Evolutionary conservation across 352 stramenopile genomes (phyloP).

Genomic region (Thalassiosira sp.): DNA sequence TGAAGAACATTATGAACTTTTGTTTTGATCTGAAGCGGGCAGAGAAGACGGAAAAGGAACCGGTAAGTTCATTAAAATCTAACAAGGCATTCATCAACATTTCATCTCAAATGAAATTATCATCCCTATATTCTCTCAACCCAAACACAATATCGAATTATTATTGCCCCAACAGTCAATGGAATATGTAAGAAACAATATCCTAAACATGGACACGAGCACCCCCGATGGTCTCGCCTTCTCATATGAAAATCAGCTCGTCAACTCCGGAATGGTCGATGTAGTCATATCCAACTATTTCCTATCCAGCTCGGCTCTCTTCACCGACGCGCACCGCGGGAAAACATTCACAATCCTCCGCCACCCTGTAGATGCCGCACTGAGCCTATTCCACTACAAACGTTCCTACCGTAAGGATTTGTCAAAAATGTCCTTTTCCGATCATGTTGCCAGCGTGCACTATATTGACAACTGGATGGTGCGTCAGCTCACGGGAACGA

Average conservation of each 20-base stretch:
- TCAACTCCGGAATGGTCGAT: conserved; percentile 18
- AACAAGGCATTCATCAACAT: background rate
- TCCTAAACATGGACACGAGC: conserved; percentile 50
- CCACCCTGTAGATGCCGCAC: conserved; percentile 51
- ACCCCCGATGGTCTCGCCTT: conserved; percentile 30
- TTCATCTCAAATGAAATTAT: background rate
- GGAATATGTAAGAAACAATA: conserved; percentile 17
- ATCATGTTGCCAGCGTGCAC: conserved; percentile 38
- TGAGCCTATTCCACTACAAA: conserved; percentile 55
- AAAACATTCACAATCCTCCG: conserved; percentile 49
- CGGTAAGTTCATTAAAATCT: conserved; percentile 31
- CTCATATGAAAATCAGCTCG: conserved; percentile 10
- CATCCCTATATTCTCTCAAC: background rate
- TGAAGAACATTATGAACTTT: conserved; percentile 53
- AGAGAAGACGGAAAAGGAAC: conserved; percentile 24
- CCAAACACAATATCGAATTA: background rate
- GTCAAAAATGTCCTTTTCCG: conserved; percentile 41
- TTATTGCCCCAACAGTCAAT: conserved; percentile 22
- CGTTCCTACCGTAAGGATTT: conserved; percentile 37
- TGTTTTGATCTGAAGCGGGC: conserved; percentile 45
- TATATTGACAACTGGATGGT: conserved; percentile 59
- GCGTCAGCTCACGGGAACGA: conserved; percentile 44
- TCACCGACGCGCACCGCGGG: conserved; percentile 38
- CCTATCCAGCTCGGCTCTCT: conserved; percentile 29
- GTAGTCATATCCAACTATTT: conserved; percentile 52